Base-by-base conservation (phyloP, 768 basidiomycete genomes). In the Xerocomus spinulosus region DNA sequence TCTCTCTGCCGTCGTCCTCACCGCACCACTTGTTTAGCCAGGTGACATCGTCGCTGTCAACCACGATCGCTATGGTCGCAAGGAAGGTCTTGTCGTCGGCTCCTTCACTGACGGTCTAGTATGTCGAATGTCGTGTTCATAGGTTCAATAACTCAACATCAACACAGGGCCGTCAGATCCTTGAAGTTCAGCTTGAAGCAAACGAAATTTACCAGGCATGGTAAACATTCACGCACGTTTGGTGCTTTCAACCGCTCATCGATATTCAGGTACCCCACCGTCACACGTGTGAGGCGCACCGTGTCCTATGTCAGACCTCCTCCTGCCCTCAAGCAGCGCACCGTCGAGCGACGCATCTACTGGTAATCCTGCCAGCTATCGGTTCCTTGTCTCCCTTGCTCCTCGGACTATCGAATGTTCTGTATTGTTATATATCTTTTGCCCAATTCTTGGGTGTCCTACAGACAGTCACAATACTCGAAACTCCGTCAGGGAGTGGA, bases 11-110 rank as follows among this genome's bases (percentile, higher is more conserved):
- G 28, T 14, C 34, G 12, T 25, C 26, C 25, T 32, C 26, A 24
- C n/a, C 39, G 10, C n/a, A 7, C 35, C 24, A 9, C 17, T 35
- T 41, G 28, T 37, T 20, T 48, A 88, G 85, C 79, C 87, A 45
- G 89, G 88, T 51, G 89, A 92, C 65, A 75, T 90, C 61, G 88
- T 92, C 67, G 75, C 85, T 47, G 83, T 91, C 60, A 76, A 81
- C 59, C 77, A 87, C 60, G 79, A 79, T 32, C 44, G 67, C 25
- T 75, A 75, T 50, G 85, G 83, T 57, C 74, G 78, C 53, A 79
- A 76, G 59, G 89, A 93, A 63, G 90, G 91, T 43, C 77, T 91
- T 48, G 89, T 92, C 54, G 70, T 90, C 30, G 86, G 87, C 33
- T 78, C 85, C 28, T 82, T 86, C 69, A 57, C 78, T 48, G 89